Evolutionary conservation across 768 basidiomycete genomes (phyloP).

Genomic region (Boletus sp.): DNA sequence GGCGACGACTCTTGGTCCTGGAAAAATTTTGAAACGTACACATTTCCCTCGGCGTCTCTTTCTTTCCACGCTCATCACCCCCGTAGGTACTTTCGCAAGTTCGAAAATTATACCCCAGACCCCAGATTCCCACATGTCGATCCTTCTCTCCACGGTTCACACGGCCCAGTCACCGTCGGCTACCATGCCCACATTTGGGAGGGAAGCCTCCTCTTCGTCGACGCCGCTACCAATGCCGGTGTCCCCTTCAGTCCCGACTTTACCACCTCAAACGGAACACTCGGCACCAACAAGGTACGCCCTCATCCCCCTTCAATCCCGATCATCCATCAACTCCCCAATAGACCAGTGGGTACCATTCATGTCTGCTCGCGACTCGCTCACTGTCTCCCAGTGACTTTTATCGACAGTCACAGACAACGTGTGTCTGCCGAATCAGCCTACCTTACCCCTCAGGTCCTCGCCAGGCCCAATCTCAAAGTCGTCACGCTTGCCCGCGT

Average conservation of each 20-base stretch:
- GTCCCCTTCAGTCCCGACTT: conserved; percentile 55
- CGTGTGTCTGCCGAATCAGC: conserved; percentile 65
- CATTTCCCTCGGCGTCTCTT: background rate
- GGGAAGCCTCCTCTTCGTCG: conserved; percentile 49
- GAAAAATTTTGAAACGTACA: conserved; percentile 50
- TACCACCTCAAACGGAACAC: conserved; percentile 51
- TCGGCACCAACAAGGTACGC: conserved; percentile 60
- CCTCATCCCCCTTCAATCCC: background rate
- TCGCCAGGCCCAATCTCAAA: conserved; percentile 61
- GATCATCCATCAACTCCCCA: background rate
- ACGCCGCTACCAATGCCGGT: conserved; percentile 48
- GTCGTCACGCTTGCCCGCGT: conserved; percentile 55
- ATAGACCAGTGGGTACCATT: conserved; percentile 41
- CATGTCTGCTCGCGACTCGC: background rate
- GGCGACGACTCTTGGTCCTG: conserved; percentile 56
- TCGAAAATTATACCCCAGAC: conserved; percentile 56
- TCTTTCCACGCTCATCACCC: background rate
- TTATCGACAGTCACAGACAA: conserved; percentile 47
- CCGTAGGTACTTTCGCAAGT: conserved; percentile 64
- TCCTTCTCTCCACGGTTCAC: conserved; percentile 40
- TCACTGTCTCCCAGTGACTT: conserved; percentile 52
- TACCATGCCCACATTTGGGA: conserved; percentile 48
- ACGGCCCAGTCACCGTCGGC: conserved; percentile 60
- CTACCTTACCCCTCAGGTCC: conserved; percentile 63
- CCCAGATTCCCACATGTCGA: conserved; percentile 50